A percentile compares a stretch with the other conserved stretches of the same genome.
phyloP scores from a whole-genome alignment of 441 rosid genomes.

The Rhodomyrtus psidioides region DNA sequence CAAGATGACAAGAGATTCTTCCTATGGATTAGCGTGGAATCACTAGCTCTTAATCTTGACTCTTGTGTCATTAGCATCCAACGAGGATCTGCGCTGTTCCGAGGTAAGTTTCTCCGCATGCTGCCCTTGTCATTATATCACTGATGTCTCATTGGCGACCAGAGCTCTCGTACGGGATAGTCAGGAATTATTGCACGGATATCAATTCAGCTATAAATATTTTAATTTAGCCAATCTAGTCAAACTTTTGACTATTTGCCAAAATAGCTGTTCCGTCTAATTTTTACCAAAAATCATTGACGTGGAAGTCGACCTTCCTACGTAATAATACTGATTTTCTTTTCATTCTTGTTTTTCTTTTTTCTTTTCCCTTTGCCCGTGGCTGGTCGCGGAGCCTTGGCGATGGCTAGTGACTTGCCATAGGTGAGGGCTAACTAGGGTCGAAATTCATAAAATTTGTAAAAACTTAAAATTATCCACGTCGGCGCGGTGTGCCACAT shows the following conservation, averaged over 20 bases:
- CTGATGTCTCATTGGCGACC: accelerated
- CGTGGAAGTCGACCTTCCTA: accelerated
- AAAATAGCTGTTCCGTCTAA: accelerated
- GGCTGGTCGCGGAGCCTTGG: background rate
- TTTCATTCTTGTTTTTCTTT: accelerated
- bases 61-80: background rate
- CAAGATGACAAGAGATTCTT: background rate
- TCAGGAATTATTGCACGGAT: accelerated
- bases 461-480: background rate
- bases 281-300: background rate
- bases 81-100: background rate
- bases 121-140: background rate
- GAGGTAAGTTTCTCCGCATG: background rate
- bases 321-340: accelerated
- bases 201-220: background rate
- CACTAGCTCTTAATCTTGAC: background rate
- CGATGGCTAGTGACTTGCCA: background rate
- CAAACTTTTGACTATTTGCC: background rate
- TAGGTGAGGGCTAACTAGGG: accelerated
- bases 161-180: background rate
- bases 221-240: background rate
- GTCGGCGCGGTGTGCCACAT: accelerated
- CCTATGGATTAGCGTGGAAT: background rate
- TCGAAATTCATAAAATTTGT: background rate
- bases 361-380: too few species aligned